These are phyloP conservation scores for Xerocomus potaroensis DNA, from an alignment of 768 basidiomycete genomes.

Conservation along the genomic window DNA sequence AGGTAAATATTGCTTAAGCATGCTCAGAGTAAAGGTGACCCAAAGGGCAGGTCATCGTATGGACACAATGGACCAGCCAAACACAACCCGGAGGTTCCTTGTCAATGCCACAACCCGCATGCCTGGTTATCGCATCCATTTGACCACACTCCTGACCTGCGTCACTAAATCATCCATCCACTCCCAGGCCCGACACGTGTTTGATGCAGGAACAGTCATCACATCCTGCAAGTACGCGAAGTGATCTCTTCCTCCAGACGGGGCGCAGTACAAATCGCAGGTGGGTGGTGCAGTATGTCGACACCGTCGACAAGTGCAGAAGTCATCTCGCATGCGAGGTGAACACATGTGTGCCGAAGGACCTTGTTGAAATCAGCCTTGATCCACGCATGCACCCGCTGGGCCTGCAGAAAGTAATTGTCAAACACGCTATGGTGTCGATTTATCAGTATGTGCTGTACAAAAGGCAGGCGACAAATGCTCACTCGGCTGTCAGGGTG, in stretches of 20 bases:
- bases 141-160: slow-evolving; percentile 46
- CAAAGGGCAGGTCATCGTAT: too few species aligned
- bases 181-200: slow-evolving; percentile 60
- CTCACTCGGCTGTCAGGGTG: slow-evolving; percentile 87
- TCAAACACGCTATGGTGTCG: slow-evolving; percentile 73
- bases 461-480: too few species aligned
- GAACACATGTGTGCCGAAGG: slow-evolving; percentile 57
- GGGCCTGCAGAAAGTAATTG: slow-evolving; percentile 94
- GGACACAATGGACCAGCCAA: too few species aligned
- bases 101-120: too few species aligned
- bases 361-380: slow-evolving; percentile 68
- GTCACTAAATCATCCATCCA: slow-evolving; percentile 54
- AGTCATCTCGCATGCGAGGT: slow-evolving; percentile 31
- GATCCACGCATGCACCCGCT: slow-evolving; percentile 69
- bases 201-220: slow-evolving; percentile 85
- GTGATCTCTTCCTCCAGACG: slow-evolving; percentile 31
- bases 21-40: too few species aligned
- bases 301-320: slow-evolving; percentile 39
- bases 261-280: slow-evolving; percentile 84
- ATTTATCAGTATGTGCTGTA: too few species aligned
- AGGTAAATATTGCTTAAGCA: too few species aligned
- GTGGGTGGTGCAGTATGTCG: slow-evolving; percentile 83
- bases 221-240: slow-evolving; percentile 83
- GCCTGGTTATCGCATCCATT: slow-evolving; percentile 23
- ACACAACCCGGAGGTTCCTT: too few species aligned